Percentiles rank a stretch among this genome's conserved stretches.
Evolutionary conservation across 495 filamentous ascomycete genomes (phyloP).

Genomic region (Annulohypoxylon nitens): DNA sequence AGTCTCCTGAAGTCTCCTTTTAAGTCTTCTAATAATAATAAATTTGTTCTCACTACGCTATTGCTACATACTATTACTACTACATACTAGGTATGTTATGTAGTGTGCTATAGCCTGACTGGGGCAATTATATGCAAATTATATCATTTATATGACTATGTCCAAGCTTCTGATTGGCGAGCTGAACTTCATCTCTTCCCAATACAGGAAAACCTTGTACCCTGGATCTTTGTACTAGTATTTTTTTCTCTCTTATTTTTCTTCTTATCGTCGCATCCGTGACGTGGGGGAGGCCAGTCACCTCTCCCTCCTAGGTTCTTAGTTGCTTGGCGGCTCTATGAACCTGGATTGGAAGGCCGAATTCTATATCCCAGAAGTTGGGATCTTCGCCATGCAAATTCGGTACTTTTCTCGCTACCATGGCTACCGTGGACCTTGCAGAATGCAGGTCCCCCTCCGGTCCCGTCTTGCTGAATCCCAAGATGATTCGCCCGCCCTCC

Average conservation of each 20-base stretch:
- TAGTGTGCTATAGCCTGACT: constrained; percentile 4
- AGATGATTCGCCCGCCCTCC: constrained; percentile 33
- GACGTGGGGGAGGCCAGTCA: constrained; percentile 28
- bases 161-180: constrained; percentile 23
- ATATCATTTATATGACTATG: background rate
- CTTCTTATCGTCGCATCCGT: constrained; percentile 31
- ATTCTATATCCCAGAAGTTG: constrained; percentile 42
- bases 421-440: constrained; percentile 33
- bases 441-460: constrained; percentile 4
- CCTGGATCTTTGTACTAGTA: constrained; percentile 20
- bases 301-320: constrained; percentile 18
- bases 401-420: background rate
- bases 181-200: constrained; percentile 19
- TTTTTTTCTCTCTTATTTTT: background rate
- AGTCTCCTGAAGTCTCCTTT: background rate
- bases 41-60: background rate
- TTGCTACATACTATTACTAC: background rate
- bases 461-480: constrained; percentile 1
- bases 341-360: constrained; percentile 26
- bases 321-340: constrained; percentile 34
- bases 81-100: no score
- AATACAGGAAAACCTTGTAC: constrained; percentile 9
- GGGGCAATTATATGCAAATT: constrained; percentile 7
- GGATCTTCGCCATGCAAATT: constrained; percentile 41
- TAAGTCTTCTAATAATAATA: constrained; percentile 10